Evolutionary conservation across 371 early-diverging fungal species (phyloP).

Genomic region (Zychaea mexicana): DNA sequence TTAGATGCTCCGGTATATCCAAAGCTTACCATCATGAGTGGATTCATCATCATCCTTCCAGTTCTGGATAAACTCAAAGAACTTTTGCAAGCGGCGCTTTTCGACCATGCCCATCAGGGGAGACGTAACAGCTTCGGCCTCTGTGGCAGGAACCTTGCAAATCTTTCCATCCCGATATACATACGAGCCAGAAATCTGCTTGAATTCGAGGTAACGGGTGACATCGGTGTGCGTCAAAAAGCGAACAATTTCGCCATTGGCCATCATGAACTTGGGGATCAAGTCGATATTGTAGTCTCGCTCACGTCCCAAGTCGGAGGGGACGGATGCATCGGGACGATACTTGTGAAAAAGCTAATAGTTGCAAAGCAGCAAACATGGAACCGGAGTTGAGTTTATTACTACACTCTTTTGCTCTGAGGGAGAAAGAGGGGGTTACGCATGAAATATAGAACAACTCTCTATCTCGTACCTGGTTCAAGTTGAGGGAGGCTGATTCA

Average conservation of each 20-base stretch:
- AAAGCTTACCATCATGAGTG: slow-evolving; percentile 70
- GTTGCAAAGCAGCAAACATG: slow-evolving; percentile 2
- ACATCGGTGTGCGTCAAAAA: slow-evolving; percentile 95
- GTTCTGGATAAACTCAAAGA: slow-evolving; percentile 95
- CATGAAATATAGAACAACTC: neutral
- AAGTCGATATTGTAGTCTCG: slow-evolving; percentile 98
- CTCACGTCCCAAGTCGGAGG: slow-evolving; percentile 78
- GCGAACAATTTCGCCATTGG: slow-evolving; percentile 90
- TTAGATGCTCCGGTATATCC: neutral
- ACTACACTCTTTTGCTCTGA: too few relatives aligned
- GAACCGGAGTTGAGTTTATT: neutral
- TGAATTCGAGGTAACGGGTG: slow-evolving; percentile 97
- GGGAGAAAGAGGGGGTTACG: too few relatives aligned
- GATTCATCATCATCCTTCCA: slow-evolving; percentile 80
- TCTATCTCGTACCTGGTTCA: slow-evolving; percentile 75
- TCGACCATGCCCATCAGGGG: slow-evolving; percentile 95
- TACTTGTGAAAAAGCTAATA: slow-evolving; percentile 85
- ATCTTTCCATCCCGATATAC: slow-evolving; percentile 87
- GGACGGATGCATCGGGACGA: slow-evolving; percentile 69
- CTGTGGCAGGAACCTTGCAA: slow-evolving; percentile 95
- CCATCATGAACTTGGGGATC: slow-evolving; percentile 99
- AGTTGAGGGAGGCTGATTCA: slow-evolving; percentile 91
- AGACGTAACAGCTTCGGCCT: slow-evolving; percentile 87
- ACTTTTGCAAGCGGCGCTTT: slow-evolving; percentile 93
- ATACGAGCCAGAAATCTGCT: slow-evolving; percentile 95